Base-by-base conservation (phyloP, 2,329 filamentous ascomycete genomes). In the Hypocreales sp. region DNA sequence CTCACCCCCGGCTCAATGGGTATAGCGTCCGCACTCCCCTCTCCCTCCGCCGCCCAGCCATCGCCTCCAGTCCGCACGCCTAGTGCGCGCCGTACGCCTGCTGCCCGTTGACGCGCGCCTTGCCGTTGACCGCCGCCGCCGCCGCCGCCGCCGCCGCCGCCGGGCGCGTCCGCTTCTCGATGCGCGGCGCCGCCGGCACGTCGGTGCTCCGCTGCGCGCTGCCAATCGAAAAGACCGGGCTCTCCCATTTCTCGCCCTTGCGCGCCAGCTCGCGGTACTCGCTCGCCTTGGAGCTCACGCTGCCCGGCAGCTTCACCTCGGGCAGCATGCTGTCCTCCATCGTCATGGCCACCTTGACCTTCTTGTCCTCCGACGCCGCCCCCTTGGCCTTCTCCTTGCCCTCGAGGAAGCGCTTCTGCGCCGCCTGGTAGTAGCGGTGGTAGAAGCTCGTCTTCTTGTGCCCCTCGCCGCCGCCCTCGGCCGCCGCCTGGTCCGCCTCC, bases 211-310 rank as follows among this genome's bases (percentile, higher is more conserved):
- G 74, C 30, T 68, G 61, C 8, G 86, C 84, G 23, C 59, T 67
- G 25, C 90, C 87, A 41, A 95, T 78, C 33, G 72, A 77, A 61
- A 98, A 98, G 44, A 98, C 73, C 8, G 87, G 83, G 34, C 80
- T 92, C 63, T 93, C 79, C 90, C 90, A 98, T 52, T 74, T 77
- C 30, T 93, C 80, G 28, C 90, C 90, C 70, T 90, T 83, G 39
- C 62, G 64, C 7, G 87, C 82, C 31, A 93, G 66, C 14, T 94
- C 73, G 58, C 74, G 82, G 67, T 92, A 95, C 54, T 93, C 83
- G 15, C 82, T 92, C 8, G 87, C 86, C 70, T 93, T 94, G 59
- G 72, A 76, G 40, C 80, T 90, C 50, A 94, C 87, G 30, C 84
- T 86, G 15, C 53, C 54, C 15, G 86, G 84, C 5, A 98, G 65